A percentile compares a stretch with the other conserved stretches of the same genome.
Evolutionary conservation across 495 filamentous ascomycete genomes (phyloP).

Genomic region (Penicillium pancosmium): DNA sequence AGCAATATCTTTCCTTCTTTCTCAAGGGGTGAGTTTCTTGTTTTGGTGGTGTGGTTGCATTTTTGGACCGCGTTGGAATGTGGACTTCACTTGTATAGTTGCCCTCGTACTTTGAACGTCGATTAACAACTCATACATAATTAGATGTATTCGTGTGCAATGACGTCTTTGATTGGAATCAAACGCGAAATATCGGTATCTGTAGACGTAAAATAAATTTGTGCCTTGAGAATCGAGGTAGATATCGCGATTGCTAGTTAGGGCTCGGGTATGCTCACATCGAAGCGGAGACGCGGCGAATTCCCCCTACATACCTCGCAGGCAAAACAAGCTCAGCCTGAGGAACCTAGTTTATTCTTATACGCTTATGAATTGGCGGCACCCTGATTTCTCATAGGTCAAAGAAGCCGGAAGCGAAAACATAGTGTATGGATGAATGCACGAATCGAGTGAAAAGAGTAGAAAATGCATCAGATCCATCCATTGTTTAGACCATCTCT

Average conservation of each 20-base stretch:
- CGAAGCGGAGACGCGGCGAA: background rate
- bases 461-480: background rate
- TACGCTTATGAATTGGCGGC: too few species aligned
- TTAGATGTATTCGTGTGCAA: too few species aligned
- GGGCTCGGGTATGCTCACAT: background rate
- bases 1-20: background rate
- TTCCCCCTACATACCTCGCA: background rate
- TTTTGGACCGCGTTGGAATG: conserved; percentile 5
- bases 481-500: background rate
- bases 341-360: background rate
- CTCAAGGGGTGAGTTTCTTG: background rate
- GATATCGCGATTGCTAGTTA: background rate
- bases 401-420: too few species aligned
- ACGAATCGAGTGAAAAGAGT: too few species aligned
- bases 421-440: too few species aligned
- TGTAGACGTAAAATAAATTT: background rate
- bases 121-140: background rate
- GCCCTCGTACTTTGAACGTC: background rate
- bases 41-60: conserved; percentile 5
- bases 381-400: too few species aligned
- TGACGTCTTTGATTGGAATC: background rate
- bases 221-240: background rate
- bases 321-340: background rate
- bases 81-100: background rate
- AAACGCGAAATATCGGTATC: too few species aligned